phyloP scores from a whole-genome alignment of 169 alveolate genomes.

The Cryptosporidium sp. region DNA sequence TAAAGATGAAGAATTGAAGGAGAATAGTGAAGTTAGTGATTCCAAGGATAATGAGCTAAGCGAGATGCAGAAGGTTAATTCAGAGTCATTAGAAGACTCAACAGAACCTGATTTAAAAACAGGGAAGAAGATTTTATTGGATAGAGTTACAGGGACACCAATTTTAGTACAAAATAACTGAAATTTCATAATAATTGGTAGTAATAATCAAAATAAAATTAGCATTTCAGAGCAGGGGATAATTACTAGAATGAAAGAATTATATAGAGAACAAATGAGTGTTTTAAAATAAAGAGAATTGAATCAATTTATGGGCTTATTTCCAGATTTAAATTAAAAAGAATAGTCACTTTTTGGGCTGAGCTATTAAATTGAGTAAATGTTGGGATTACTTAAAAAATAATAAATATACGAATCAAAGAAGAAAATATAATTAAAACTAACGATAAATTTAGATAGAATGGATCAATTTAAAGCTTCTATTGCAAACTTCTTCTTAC shows the following conservation, averaged over 20 bases:
- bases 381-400: neutral
- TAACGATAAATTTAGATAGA: neutral
- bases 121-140: slow-evolving; percentile 4
- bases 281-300: too few species aligned
- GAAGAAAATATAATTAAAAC: neutral
- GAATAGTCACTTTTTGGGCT: too few species aligned
- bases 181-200: neutral
- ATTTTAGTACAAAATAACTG: slow-evolving; percentile 8
- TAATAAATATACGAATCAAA: neutral
- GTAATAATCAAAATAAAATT: neutral
- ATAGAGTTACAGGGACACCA: slow-evolving; percentile 68
- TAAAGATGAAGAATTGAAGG: neutral
- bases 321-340: neutral
- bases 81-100: neutral
- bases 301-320: too few species aligned
- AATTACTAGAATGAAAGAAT: too few species aligned
- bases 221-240: too few species aligned
- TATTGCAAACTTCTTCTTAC: slow-evolving; percentile 85
- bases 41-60: neutral
- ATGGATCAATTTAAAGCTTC: slow-evolving; percentile 84
- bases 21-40: neutral
- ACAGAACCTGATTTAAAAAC: neutral
- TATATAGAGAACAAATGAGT: too few species aligned
- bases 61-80: neutral
- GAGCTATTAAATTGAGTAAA: neutral